Conservation (phyloP, 768 basidiomycete species). For the Tricholoma sp. region DNA sequence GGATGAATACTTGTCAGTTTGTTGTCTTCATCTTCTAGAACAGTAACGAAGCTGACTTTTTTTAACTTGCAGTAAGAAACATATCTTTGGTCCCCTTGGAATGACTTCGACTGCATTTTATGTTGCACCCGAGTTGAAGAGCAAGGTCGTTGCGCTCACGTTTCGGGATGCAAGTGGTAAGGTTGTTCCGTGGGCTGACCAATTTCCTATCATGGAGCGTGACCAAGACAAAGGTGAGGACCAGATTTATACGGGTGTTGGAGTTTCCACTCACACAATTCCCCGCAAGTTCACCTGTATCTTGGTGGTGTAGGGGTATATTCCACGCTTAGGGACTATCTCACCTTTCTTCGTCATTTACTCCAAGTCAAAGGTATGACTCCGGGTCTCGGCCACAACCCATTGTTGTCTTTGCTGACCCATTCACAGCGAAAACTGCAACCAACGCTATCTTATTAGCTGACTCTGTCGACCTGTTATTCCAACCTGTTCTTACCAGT, state of each 20-base stretch:
- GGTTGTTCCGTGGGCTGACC: slow-evolving; percentile 11
- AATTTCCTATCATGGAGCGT: slow-evolving; percentile 6
- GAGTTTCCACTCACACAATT: not conserved
- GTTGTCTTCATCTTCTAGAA: no score
- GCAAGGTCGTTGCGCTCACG: slow-evolving; percentile 7
- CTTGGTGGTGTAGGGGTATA: slow-evolving; percentile 13
- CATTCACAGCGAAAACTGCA: slow-evolving; percentile 7
- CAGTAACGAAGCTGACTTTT: not conserved
- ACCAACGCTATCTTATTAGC: slow-evolving; percentile 7
- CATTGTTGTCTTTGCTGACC: not conserved
- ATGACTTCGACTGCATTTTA: slow-evolving; percentile 17
- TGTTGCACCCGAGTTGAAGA: slow-evolving; percentile 10
- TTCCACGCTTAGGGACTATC: slow-evolving; percentile 12
- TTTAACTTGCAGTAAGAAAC: slow-evolving; percentile 11
- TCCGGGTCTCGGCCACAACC: not conserved
- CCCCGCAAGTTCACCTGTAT: slow-evolving; percentile 11
- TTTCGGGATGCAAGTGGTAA: slow-evolving; percentile 10
- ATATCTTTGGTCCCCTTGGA: slow-evolving; percentile 17
- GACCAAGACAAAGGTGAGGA: slow-evolving; percentile 14
- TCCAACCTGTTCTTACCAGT: slow-evolving; percentile 9
- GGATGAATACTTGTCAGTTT: no score
- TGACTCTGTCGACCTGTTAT: slow-evolving; percentile 8
- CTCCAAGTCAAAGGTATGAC: slow-evolving; percentile 9
- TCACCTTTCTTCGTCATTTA: slow-evolving; percentile 12
- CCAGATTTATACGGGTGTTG: not conserved